Conservation (phyloP, 78 protist genomes). For the Corallochytrium limacisporum region DNA sequence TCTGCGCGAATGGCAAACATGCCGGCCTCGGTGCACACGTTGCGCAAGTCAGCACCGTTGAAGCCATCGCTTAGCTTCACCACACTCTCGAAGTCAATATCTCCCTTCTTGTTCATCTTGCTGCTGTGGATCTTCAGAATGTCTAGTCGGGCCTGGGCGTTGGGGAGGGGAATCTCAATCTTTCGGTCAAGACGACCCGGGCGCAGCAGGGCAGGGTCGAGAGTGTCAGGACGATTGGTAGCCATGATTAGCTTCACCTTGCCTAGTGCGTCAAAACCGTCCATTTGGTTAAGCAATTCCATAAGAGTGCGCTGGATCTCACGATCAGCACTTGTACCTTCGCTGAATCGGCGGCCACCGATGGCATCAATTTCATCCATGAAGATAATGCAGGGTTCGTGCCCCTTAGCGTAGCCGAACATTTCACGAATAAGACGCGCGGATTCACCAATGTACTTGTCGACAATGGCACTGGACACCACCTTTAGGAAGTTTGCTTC, state of each 20-base stretch:
- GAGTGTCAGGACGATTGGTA: slow-evolving; percentile 95
- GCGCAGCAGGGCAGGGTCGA: slow-evolving; percentile 93
- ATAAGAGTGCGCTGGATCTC: slow-evolving; percentile 98
- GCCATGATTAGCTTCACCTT: slow-evolving; percentile 98
- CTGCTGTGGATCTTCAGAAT: slow-evolving; percentile 93
- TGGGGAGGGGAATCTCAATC: slow-evolving; percentile 96
- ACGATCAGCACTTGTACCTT: slow-evolving; percentile 93
- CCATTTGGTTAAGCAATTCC: slow-evolving; percentile 97
- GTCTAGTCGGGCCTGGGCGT: slow-evolving; percentile 80
- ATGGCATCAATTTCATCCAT: slow-evolving; percentile 99
- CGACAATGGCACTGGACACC: slow-evolving; percentile 94
- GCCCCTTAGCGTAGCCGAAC: slow-evolving; percentile 94
- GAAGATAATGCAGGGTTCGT: slow-evolving; percentile 98
- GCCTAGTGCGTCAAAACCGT: slow-evolving; percentile 92
- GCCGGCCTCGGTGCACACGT: slow-evolving; percentile 98
- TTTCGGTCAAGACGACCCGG: slow-evolving; percentile 92
- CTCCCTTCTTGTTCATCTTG: slow-evolving; percentile 76
- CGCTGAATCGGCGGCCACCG: slow-evolving; percentile 91
- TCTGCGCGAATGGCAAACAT: slow-evolving; percentile 94
- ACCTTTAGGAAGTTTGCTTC: slow-evolving; percentile 95
- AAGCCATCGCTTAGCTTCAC: slow-evolving; percentile 92
- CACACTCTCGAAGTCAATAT: slow-evolving; percentile 88
- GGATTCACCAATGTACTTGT: slow-evolving; percentile 99
- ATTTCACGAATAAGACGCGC: slow-evolving; percentile 98
- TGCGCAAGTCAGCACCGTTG: slow-evolving; percentile 98